Evolutionary conservation across 441 rosid species (phyloP).

Genomic region (Mallotus japonicus): DNA sequence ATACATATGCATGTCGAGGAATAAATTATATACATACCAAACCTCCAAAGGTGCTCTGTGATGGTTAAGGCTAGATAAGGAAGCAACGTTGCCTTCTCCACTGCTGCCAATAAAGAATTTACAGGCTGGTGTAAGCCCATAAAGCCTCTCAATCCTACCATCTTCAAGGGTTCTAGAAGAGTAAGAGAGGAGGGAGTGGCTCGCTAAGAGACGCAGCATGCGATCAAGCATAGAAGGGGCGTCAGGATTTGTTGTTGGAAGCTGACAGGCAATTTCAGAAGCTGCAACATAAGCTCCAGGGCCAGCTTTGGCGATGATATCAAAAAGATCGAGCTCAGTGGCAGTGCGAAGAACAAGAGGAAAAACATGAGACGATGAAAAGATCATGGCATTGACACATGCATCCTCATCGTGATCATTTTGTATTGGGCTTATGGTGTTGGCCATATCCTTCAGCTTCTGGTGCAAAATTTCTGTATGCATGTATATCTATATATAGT

Average conservation of each 20-base stretch:
- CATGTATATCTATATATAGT: too few relatives aligned
- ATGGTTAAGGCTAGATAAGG: slow-evolving; percentile 53
- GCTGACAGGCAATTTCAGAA: slow-evolving; percentile 44
- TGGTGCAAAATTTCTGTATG: too few relatives aligned
- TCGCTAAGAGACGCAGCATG: slow-evolving; percentile 55
- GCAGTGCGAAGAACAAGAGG: slow-evolving; percentile 62
- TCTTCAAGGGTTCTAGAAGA: slow-evolving; percentile 32
- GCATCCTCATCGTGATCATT: slow-evolving; percentile 37
- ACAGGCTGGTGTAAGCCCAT: slow-evolving; percentile 54
- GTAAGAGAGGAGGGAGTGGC: slow-evolving; percentile 50
- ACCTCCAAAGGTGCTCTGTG: slow-evolving; percentile 61
- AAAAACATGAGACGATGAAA: slow-evolving; percentile 48
- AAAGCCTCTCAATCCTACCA: slow-evolving; percentile 47
- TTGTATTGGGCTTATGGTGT: too few relatives aligned
- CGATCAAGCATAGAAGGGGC: slow-evolving; percentile 63
- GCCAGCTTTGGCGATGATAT: slow-evolving; percentile 56
- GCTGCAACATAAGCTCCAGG: slow-evolving; percentile 39
- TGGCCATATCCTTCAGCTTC: too few relatives aligned
- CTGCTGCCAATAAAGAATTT: slow-evolving; percentile 42
- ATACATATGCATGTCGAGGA: too few relatives aligned
- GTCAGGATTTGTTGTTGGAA: slow-evolving; percentile 49
- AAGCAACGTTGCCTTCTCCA: slow-evolving; percentile 20
- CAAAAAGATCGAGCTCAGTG: slow-evolving; percentile 60
- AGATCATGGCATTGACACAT: slow-evolving; percentile 54
- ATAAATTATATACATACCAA: slow-evolving; percentile 36